Base-by-base conservation (phyloP, 441 rosid genomes). In the Populus hybrid region DNA sequence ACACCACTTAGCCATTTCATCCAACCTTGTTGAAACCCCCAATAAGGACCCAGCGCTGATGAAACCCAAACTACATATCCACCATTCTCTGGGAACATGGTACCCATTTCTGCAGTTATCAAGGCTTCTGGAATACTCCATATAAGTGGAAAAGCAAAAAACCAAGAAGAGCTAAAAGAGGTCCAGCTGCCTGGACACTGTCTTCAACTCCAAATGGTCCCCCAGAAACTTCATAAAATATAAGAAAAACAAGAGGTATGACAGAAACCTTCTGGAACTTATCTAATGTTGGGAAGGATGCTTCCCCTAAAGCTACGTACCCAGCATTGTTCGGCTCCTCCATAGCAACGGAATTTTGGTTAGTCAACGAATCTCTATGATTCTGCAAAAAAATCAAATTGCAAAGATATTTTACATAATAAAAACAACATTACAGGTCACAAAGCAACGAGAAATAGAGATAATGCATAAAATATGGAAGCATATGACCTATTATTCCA, bases 11-110 rank as follows among this genome's bases (percentile, higher is more conserved):
- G 53, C 95, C 95, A 91, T 77, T 91, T 91, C 92, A 91, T 88
- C 95, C 95, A 91, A 8, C 95, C 95, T 79, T 89, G 93, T 76
- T 89, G 95, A 78, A 91, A 91, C 35, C 95, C 95, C 92, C 91
- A 91, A 45, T 83, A 89, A 0, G 95, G 93, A 31, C 93, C 95
- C 73, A 89, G 72, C 56, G 93, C 90, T 9, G 93, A 82, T 2
- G 95, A 86, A 38, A 91, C 95, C 93, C 95, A 91, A 53, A 91
- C 93, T 5, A 91, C 93, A 78, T 91, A 91, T 23, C 91, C 91
- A 9, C 94, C 93, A 75, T 91, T 88, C 78, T 89, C 94, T 0
- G 91, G 91, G 73, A 85, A 91, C 94, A 91, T 89, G 53, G 14
- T 91, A 4, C 93, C 89, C 93, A 91, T 89, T 85, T 91, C 94